A percentile compares a stretch with the other conserved stretches of the same genome.
phyloP scores from a whole-genome alignment of 805 yeast genomes.

The Wickerhamiella occidentalis region DNA sequence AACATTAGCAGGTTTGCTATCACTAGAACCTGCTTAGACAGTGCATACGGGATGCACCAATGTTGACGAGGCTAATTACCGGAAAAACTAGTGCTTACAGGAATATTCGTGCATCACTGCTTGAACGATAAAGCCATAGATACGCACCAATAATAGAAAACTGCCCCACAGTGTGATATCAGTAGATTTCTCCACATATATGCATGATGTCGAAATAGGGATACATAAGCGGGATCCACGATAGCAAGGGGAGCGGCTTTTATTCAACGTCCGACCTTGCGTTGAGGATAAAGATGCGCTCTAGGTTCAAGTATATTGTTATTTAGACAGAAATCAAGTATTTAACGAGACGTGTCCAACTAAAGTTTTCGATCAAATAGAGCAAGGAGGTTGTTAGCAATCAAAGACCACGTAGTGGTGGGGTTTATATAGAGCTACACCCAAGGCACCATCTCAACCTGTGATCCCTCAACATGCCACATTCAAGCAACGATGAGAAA shows the following conservation, averaged over 20 bases:
- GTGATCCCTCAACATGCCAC: neutral
- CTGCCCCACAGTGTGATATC: too few relatives aligned
- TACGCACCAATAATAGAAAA: too few relatives aligned
- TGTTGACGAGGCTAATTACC: neutral
- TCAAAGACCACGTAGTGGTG: neutral
- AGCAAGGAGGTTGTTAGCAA: neutral
- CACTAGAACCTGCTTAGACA: too few relatives aligned
- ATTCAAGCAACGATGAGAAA: slow-evolving; percentile 6
- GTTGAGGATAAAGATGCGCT: too few relatives aligned
- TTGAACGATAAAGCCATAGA: neutral
- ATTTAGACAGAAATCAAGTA: neutral
- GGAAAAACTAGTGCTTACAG: slow-evolving; percentile 1
- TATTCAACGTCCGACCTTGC: too few relatives aligned
- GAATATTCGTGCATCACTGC: neutral
- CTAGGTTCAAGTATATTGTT: neutral
- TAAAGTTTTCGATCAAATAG: neutral
- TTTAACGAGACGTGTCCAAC: neutral
- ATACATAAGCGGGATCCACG: neutral
- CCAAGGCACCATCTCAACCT: too few relatives aligned
- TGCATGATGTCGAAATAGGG: neutral
- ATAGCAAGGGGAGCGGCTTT: neutral
- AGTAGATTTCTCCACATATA: neutral
- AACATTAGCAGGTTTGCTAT: too few relatives aligned
- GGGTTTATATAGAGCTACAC: neutral
- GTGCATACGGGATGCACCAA: too few relatives aligned